These are phyloP conservation scores for Colletotrichum sp. DNA, from an alignment of 2,329 filamentous ascomycete species.

Conservation along the genomic window DNA sequence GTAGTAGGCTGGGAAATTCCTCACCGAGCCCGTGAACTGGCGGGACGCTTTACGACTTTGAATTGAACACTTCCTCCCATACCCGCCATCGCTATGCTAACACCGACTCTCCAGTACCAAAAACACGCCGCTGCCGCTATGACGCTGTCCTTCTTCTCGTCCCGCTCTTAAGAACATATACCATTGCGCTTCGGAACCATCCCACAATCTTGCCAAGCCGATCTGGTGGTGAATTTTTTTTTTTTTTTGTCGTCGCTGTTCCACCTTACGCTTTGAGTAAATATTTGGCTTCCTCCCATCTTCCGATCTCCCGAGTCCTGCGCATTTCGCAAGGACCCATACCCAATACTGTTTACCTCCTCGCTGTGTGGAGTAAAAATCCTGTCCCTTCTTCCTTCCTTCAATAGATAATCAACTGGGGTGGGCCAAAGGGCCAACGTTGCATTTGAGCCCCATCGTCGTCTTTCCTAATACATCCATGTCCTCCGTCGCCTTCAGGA, in stretches of 20 bases:
- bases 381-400: background rate
- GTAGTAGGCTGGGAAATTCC: background rate
- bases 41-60: background rate
- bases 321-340: background rate
- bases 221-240: background rate
- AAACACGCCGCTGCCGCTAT: background rate
- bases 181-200: background rate
- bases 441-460: constrained; percentile 2
- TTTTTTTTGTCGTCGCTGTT: background rate
- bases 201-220: background rate
- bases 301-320: background rate
- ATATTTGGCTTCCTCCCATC: background rate
- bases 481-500: constrained; percentile 1
- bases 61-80: background rate
- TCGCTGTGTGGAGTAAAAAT: background rate
- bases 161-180: background rate
- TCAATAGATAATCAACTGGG: background rate
- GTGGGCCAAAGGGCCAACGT: constrained; percentile 6
- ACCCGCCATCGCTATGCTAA: background rate
- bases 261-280: background rate
- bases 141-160: background rate
- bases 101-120: background rate
- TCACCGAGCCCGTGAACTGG: background rate
- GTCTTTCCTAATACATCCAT: constrained; percentile 1
- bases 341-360: background rate